phyloP scores from a whole-genome alignment of 805 yeast species.

The Saccharomycopsis schoenii region DNA sequence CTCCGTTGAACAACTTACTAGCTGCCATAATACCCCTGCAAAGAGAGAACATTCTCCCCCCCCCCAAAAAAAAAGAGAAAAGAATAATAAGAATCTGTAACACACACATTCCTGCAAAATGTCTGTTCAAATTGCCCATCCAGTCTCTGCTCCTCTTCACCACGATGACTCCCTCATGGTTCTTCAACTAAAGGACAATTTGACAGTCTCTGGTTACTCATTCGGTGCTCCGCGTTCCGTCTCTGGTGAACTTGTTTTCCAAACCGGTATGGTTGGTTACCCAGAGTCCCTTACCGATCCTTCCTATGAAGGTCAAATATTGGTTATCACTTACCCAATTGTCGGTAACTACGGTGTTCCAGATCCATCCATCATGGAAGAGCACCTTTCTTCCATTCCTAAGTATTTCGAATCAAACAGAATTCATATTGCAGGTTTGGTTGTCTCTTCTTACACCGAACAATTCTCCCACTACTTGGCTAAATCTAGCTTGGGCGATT shows the following conservation, averaged over 20 bases:
- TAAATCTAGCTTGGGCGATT: constrained; percentile 78
- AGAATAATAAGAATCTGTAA: neutral
- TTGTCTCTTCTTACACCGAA: constrained; percentile 94
- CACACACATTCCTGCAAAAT: constrained; percentile 1
- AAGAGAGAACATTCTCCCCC: constrained; percentile 12
- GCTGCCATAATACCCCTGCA: constrained; percentile 6
- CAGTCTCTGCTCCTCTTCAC: constrained; percentile 67
- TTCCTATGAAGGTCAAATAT: constrained; percentile 93
- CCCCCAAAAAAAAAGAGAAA: constrained; percentile 6
- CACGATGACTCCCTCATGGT: constrained; percentile 78
- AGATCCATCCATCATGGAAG: constrained; percentile 69
- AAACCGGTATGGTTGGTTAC: constrained; percentile 99
- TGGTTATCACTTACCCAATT: constrained; percentile 92
- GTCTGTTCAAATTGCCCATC: constrained; percentile 5
- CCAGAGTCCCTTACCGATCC: constrained; percentile 98
- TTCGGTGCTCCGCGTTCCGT: constrained; percentile 85
- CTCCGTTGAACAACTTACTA: neutral
- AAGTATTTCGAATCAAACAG: constrained; percentile 86
- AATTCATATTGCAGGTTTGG: constrained; percentile 94
- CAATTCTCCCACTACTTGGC: constrained; percentile 93
- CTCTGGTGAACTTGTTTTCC: constrained; percentile 98
- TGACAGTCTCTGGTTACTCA: constrained; percentile 85
- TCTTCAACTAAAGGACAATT: constrained; percentile 81
- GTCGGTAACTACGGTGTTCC: constrained; percentile 99
- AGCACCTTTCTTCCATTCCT: constrained; percentile 65